These are phyloP conservation scores for Chenopodium formosanum DNA, from an alignment of 148 eudicot species.

Conservation along the genomic window DNA sequence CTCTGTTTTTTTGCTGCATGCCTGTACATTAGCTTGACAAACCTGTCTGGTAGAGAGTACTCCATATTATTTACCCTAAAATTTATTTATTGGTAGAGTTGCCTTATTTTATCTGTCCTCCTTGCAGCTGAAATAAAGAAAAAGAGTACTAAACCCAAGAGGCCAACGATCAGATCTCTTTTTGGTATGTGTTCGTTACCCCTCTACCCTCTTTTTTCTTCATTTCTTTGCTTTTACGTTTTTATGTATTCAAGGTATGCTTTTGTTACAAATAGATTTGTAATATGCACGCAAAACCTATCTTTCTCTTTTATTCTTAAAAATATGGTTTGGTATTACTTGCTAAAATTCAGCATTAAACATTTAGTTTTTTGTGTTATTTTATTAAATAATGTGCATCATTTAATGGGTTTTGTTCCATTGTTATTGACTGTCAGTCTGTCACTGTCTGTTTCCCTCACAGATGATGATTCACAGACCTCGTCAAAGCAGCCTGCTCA, in stretches of 20 bases:
- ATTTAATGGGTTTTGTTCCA: neutral
- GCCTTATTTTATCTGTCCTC: conserved; percentile 5
- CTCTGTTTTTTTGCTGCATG: neutral
- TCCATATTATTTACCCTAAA: neutral
- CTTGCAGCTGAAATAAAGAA: conserved; percentile 89
- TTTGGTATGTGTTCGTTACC: conserved; percentile 53
- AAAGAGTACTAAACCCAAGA: conserved; percentile 80
- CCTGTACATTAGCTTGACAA: neutral
- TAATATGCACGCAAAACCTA: neutral
- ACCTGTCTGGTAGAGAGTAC: neutral
- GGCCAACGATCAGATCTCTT: conserved; percentile 93
- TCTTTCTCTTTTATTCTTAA: neutral
- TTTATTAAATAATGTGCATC: neutral
- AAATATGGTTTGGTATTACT: neutral
- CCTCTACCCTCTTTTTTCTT: neutral
- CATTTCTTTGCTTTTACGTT: too few species aligned
- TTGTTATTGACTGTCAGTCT: neutral
- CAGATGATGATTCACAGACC: conserved; percentile 65
- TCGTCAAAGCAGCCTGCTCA: conserved; percentile 49
- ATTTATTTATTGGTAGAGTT: neutral
- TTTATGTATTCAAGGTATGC: neutral
- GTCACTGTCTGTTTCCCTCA: conserved; percentile 5
- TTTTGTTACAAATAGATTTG: neutral
- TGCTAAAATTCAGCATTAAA: neutral
- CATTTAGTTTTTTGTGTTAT: neutral